Percentiles rank a stretch among this genome's conserved stretches.
These are phyloP conservation scores for Ramichloridium luteum DNA, from an alignment of 2,329 filamentous ascomycete species.

Conservation along the genomic window DNA sequence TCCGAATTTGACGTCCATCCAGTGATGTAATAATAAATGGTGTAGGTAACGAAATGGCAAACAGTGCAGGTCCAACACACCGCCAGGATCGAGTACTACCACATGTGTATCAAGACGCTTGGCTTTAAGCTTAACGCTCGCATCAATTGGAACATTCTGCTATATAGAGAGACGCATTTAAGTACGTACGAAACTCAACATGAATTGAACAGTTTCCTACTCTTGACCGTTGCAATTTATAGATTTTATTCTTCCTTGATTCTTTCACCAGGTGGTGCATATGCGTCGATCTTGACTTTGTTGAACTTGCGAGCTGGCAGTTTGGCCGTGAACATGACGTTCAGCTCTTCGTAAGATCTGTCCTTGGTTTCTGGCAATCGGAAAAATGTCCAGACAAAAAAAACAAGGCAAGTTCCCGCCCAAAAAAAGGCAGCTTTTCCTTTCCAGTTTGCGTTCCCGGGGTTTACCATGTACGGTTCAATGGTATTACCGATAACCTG, in stretches of 20 bases:
- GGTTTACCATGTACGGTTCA: slow-evolving; percentile 28
- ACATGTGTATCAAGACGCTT: too few relatives aligned
- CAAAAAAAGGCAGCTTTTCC: slow-evolving; percentile 14
- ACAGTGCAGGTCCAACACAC: too few relatives aligned
- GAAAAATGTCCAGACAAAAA: slow-evolving; percentile 23
- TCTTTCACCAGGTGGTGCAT: slow-evolving; percentile 5
- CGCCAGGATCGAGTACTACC: too few relatives aligned
- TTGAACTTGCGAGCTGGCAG: slow-evolving; percentile 20
- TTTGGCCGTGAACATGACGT: slow-evolving; percentile 25
- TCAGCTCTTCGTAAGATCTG: slow-evolving; percentile 26
- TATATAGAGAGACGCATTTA: too few relatives aligned
- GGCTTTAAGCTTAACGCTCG: too few relatives aligned
- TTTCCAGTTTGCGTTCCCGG: slow-evolving; percentile 14
- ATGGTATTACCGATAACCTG: slow-evolving; percentile 24
- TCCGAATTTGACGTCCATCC: too few relatives aligned
- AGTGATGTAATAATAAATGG: too few relatives aligned
- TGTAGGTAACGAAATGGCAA: too few relatives aligned
- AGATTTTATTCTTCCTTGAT: slow-evolving; percentile 5
- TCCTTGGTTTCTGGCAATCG: slow-evolving; percentile 26
- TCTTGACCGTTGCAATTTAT: too few relatives aligned
- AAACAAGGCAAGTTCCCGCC: slow-evolving; percentile 8
- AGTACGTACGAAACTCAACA: too few relatives aligned
- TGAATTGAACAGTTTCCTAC: too few relatives aligned
- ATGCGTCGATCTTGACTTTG: slow-evolving; percentile 8
- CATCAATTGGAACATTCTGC: too few relatives aligned